Percentiles rank a stretch among this genome's conserved stretches.
These are phyloP conservation scores for Xerocomus brunneocitrinus DNA, from an alignment of 768 basidiomycete species.

Conservation along the genomic window DNA sequence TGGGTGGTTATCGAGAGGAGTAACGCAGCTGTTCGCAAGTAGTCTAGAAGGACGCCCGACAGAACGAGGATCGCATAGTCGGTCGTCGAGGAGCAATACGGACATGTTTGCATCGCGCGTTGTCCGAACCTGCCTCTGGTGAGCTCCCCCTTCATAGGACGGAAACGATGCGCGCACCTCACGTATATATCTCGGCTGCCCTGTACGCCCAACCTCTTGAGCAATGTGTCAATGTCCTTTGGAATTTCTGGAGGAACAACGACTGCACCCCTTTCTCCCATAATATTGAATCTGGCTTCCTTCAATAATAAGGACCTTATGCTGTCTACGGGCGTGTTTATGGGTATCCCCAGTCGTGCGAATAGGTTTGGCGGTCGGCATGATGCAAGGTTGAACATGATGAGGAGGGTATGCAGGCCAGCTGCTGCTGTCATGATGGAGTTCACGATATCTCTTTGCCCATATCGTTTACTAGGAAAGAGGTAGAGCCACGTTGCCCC, in stretches of 20 bases:
- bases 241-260: conserved; percentile 34
- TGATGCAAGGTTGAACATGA: conserved; percentile 12
- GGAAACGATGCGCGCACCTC: conserved; percentile 38
- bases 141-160: neutral
- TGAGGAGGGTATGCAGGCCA: conserved; percentile 14
- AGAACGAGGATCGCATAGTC: conserved; percentile 61
- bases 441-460: neutral
- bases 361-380: conserved; percentile 62
- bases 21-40: conserved; percentile 52
- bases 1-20: conserved; percentile 41
- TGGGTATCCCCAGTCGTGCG: conserved; percentile 46
- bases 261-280: conserved; percentile 11
- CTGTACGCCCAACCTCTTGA: conserved; percentile 52
- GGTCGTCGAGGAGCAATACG: conserved; percentile 55
- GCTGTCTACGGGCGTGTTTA: conserved; percentile 49
- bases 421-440: conserved; percentile 10
- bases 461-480: conserved; percentile 6
- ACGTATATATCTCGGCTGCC: conserved; percentile 57
- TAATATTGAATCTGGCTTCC: conserved; percentile 36
- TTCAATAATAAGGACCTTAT: conserved; percentile 45
- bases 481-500: conserved; percentile 16
- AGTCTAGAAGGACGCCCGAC: conserved; percentile 51
- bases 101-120: conserved; percentile 54
- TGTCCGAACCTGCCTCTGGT: conserved; percentile 57
- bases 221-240: conserved; percentile 44